A percentile compares a stretch with the other conserved stretches of the same genome.
Conservation (phyloP, 2,329 filamentous ascomycete species). For the Thelonectria blattea region DNA sequence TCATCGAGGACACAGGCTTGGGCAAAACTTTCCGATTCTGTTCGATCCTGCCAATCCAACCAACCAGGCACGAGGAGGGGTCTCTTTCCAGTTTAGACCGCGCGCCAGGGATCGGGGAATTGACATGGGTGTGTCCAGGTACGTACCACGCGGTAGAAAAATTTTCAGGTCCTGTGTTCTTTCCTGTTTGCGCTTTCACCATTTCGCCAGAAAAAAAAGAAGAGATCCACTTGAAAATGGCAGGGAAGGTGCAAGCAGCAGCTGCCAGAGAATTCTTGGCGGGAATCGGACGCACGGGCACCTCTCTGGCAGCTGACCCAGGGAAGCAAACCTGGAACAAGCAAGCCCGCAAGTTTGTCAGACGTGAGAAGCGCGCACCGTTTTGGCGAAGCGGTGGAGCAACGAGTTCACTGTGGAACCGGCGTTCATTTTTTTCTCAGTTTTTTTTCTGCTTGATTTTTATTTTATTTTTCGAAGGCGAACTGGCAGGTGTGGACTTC, state of each 20-base stretch:
- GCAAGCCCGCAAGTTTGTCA: not conserved
- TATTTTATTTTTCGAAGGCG: not conserved
- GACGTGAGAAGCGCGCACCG: conserved; percentile 12
- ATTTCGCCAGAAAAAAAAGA: not conserved
- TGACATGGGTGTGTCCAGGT: not conserved
- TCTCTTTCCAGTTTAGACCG: conserved; percentile 8
- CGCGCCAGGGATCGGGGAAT: not conserved
- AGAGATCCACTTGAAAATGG: not conserved
- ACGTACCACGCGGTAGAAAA: conserved; percentile 9
- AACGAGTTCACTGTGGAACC: conserved; percentile 9
- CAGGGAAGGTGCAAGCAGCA: not conserved
- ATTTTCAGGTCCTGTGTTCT: conserved; percentile 21
- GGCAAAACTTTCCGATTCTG: conserved; percentile 9
- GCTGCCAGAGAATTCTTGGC: not conserved
- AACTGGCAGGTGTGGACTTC: not conserved
- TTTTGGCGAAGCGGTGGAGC: conserved; percentile 12
- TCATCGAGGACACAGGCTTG: not conserved
- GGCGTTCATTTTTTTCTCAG: conserved; percentile 9
- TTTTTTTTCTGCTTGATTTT: too few relatives aligned
- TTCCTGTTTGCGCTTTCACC: conserved; percentile 6
- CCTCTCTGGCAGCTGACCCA: conserved; percentile 11
- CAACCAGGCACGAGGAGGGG: conserved; percentile 10
- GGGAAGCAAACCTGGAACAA: not conserved
- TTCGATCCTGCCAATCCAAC: not conserved
- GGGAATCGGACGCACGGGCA: conserved; percentile 2